A percentile compares a stretch with the other conserved stretches of the same genome.
phyloP scores from a whole-genome alignment of 1,284 basidiomycete genomes.

The Irpex rosettiformis region DNA sequence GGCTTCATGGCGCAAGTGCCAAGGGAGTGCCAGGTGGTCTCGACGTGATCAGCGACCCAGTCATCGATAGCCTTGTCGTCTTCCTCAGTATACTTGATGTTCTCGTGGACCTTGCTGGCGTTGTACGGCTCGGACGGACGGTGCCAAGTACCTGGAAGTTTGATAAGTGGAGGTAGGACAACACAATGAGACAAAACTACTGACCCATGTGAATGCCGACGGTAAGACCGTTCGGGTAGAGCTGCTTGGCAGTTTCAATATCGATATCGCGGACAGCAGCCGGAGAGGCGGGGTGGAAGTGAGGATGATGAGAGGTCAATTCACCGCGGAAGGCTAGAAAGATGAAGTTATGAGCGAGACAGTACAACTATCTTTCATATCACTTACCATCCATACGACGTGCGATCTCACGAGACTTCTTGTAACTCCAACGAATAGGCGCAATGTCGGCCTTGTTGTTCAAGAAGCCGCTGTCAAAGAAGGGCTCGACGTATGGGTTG shows the following conservation, averaged over 20 bases:
- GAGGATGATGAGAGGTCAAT: conserved; percentile 68
- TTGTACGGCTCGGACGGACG: conserved; percentile 52
- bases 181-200: conserved; percentile 4
- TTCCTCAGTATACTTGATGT: conserved; percentile 60
- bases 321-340: conserved; percentile 61
- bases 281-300: conserved; percentile 66
- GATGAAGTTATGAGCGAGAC: neutral
- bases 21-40: conserved; percentile 75
- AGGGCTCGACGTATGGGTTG: conserved; percentile 61
- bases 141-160: conserved; percentile 51
- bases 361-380: neutral
- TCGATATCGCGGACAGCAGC: conserved; percentile 61
- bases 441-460: conserved; percentile 74
- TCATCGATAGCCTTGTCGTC: conserved; percentile 70
- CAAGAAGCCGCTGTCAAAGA: conserved; percentile 73
- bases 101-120: conserved; percentile 56
- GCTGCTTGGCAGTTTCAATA: conserved; percentile 61
- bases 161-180: neutral
- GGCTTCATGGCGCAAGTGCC: conserved; percentile 66
- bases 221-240: conserved; percentile 58
- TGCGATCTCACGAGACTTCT: conserved; percentile 70
- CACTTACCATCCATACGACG: conserved; percentile 62
- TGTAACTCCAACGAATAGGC: conserved; percentile 75
- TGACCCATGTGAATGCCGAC: conserved; percentile 70
- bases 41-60: conserved; percentile 66